Base-by-base conservation (phyloP, 345 rosid species). In the Balakata baccata region DNA sequence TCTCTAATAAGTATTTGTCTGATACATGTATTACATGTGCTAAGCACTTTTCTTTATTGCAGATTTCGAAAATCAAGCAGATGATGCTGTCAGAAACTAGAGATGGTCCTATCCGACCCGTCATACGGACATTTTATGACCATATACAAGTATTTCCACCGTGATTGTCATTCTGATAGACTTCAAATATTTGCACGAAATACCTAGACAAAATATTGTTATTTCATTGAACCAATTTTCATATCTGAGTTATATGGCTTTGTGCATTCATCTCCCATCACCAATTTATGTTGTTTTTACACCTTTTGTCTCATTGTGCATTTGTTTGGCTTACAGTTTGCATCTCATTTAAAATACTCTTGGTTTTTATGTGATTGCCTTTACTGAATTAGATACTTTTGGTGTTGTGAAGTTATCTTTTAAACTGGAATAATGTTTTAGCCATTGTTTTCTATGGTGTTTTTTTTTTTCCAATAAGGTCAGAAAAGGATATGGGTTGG, bases 51-150 rank as follows among this genome's bases (percentile, higher is more conserved):
- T 68, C 65, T 68, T 74, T 75, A 49, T 45, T 75, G 65, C 77
- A 92, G 96, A 78, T 89, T 50, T 84, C 90, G 54, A 92, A 92
- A 84, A 80, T 92, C 51, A 92, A 92, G 78, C 98, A 90, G 85
- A 90, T 89, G 92, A 80, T 90, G 89, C 81, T 87, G 45, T 85
- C 88, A 22, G 90, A 89, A 77, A 29, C 81, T 38, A 86, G 84
- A 74, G 94, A 92, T 74, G 87, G 85, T 68, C 84, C 86, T 68
- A 87, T 88, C 46, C 83, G 92, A 71, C 89, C 92, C 62, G 90
- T 90, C 75, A 87, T 88, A 75, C 80, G 98, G 38, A 92, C 91
- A 8, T 92, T 89, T 89, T 92, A 89, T 78, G 96, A 92, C 73
- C 96, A 92, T 77, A 77, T 84, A 74, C 91, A 89, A 78, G 96